Base-by-base conservation (phyloP, 371 early-diverging fungal species). In the Saksenaea oblongispora region DNA sequence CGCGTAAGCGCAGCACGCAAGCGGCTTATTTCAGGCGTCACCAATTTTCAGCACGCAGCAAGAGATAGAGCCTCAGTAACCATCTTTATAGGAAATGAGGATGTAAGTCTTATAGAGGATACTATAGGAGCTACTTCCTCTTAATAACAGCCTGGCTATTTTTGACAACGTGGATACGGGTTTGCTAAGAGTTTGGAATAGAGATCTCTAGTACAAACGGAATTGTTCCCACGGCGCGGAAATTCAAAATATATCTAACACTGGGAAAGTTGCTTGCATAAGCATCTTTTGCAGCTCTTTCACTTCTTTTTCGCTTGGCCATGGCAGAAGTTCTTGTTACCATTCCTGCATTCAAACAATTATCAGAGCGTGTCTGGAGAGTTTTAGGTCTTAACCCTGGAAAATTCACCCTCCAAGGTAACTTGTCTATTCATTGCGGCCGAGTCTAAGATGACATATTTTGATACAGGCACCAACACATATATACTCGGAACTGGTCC, bases 401-500 rank as follows among this genome's bases (percentile, higher is more conserved):
- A 34, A 81, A 80, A 59, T 89, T 91, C 61, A 90, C 91, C 4
- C 76, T 93, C 3, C 91, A 92, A 74, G 92, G 86, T 84, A 66
- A 51, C 1, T 18, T n/a, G 26, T 61, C 1, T 10, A 5, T 47
- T 47, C 51, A 47, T 22, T 1, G 5, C 9, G 26, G 51, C 22
- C 14, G 11, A 41, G 51, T 56, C 36, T 10, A 17, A 1, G n/a
- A 22, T 26, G 53, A 44, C 18, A 37, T 34, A 9, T 28, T 34
- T 54, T 0, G 5, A 63, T 36, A 10, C 34, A 87, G 89, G 95
- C 28, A 94, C 97, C 42, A 96, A 96, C 67, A 93, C 93, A 0
- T 96, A 95, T 66, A 42, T 96, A n/a, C 76, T 95, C 26, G 97
- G 97, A 11, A 75, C 80, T 7, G 95, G 95, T 0, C 51, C 76